Conservation (phyloP, 768 basidiomycete species). For the Lentinula boryana region DNA sequence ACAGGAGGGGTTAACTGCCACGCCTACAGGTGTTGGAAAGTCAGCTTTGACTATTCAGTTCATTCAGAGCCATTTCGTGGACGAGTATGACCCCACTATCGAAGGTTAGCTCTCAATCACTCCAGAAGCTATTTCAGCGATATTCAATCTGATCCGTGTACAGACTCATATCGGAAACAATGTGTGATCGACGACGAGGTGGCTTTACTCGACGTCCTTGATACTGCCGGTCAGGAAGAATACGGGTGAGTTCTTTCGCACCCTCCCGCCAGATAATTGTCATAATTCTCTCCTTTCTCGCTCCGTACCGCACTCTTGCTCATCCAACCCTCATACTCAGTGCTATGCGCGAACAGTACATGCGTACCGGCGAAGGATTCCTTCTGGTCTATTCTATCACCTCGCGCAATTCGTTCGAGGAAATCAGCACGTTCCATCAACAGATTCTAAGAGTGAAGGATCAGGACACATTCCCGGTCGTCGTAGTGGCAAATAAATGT, state of each 20-base stretch:
- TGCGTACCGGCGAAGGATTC: conserved; percentile 98
- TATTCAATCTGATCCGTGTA: neutral
- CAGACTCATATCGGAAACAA: conserved; percentile 96
- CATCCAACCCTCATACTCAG: conserved; percentile 29
- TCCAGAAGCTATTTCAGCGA: neutral
- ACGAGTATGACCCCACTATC: conserved; percentile 93
- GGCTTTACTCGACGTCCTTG: conserved; percentile 93
- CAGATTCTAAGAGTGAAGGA: conserved; percentile 97
- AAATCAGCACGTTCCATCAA: conserved; percentile 93
- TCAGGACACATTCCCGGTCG: conserved; percentile 90
- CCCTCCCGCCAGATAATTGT: neutral
- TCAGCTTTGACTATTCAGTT: conserved; percentile 97
- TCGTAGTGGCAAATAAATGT: conserved; percentile 97
- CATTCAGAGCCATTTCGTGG: conserved; percentile 92
- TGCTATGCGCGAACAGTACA: conserved; percentile 99
- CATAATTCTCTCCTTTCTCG: neutral
- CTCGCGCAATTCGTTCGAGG: conserved; percentile 95
- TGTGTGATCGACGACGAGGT: conserved; percentile 98
- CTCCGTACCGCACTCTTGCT: too few species aligned
- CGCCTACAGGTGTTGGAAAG: conserved; percentile 43
- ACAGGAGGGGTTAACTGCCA: neutral
- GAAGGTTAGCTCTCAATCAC: conserved; percentile 49
- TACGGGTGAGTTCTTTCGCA: conserved; percentile 66
- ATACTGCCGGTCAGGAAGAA: conserved; percentile 98
- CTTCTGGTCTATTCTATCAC: conserved; percentile 97